phyloP scores from a whole-genome alignment of 805 yeast species.

The Ogataea chonburiensis region DNA sequence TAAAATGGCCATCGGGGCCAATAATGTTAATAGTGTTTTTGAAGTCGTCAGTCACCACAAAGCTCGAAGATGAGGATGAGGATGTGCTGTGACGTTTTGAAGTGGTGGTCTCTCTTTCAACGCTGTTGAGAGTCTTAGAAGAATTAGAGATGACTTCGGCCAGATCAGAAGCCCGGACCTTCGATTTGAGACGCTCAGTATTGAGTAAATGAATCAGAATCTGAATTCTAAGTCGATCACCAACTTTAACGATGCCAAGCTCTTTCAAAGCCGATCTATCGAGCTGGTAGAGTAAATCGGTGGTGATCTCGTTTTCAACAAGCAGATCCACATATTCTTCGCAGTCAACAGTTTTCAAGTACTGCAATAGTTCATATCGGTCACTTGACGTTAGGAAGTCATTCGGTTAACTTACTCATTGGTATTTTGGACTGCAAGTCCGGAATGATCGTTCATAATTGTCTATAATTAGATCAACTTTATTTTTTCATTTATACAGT shows the following conservation, averaged over 20 bases:
- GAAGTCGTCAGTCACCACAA: conserved; percentile 5
- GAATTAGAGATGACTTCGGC: conserved; percentile 20
- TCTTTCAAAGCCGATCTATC: conserved; percentile 67
- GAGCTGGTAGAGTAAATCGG: conserved; percentile 55
- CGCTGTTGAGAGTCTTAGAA: conserved; percentile 14
- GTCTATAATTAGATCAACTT: conserved; percentile 4
- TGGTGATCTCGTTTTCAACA: conserved; percentile 51
- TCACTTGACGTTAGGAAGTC: conserved; percentile 16
- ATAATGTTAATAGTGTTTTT: conserved; percentile 56
- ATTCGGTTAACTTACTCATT: conserved; percentile 7
- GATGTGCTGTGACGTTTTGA: background rate
- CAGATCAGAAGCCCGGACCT: conserved; percentile 22
- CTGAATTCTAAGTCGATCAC: conserved; percentile 75
- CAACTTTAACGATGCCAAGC: conserved; percentile 72
- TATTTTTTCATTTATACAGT: conserved; percentile 10
- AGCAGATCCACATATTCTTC: conserved; percentile 26
- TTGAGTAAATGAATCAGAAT: conserved; percentile 52
- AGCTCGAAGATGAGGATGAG: conserved; percentile 4
- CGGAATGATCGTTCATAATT: background rate
- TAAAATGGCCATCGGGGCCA: conserved; percentile 68
- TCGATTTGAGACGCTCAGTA: conserved; percentile 29
- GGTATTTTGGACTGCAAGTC: conserved; percentile 4
- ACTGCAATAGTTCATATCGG: conserved; percentile 19
- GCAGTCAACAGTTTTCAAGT: conserved; percentile 29
- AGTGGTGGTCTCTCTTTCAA: conserved; percentile 15